Evolutionary conservation across 495 filamentous ascomycete species (phyloP), one percentile per base, ranked within the genome.

Genomic region (Echria macrotheca): DNA sequence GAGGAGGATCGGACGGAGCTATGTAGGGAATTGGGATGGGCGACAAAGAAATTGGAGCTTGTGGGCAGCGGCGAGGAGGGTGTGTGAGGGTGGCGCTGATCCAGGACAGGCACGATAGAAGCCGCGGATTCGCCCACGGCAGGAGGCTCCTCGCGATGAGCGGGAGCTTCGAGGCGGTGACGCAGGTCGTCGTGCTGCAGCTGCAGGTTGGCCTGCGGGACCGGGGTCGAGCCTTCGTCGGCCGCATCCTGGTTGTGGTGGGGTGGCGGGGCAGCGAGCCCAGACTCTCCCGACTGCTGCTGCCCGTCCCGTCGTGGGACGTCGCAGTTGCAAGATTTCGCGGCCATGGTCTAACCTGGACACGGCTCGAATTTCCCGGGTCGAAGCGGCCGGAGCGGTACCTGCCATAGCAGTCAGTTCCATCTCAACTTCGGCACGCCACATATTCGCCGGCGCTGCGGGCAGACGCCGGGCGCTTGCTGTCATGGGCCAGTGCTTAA

Each of bases 151-250:
- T 25, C 29, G 31, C 15, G 25, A 26, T 41, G 41, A 25, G 40
- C 40, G 44, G 37, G 40, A 47, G 25, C 45, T 42, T 57, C 41
- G 40, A 57, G 44, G 48, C 40, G 43, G 59, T 59, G 59, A 59
- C 55, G 55, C 55, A 53, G 53, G 41, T 58, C 44, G 50, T 31
- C 49, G 44, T 47, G 17, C 25, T 54, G 57, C 57, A 59, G 50
- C 47, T 59, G 59, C 58, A 57, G 41, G 44, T 47, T 47, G 38
- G 41, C 31, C 21, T 59, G 49, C 48, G 29, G 32, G 47, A 35
- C 42, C 33, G 38, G 52, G 52, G 44, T 47, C 5, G 10, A 19
- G 25, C 42, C 24, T 29, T 21, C 45, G 33, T 39, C 28, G 31
- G 5, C 29, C 21, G 14, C n/a, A 29, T 17, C 33, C 23, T 37